Percentiles rank a stretch among this genome's conserved stretches.
phyloP scores from a whole-genome alignment of 352 stramenopile genomes.

The Aphanomyces euteiches region DNA sequence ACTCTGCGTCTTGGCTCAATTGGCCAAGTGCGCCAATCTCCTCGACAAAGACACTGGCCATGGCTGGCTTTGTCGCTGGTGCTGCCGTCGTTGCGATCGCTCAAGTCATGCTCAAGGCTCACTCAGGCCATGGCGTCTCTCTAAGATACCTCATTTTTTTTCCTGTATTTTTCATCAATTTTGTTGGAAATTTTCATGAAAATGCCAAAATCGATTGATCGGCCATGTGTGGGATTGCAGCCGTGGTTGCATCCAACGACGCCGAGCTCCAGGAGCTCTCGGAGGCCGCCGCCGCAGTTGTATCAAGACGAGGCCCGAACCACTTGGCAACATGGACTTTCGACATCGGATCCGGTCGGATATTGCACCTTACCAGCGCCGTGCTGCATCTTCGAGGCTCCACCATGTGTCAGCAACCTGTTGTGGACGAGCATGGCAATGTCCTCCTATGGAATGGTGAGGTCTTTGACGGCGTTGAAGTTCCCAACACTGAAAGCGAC shows the following conservation, averaged over 20 bases:
- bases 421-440: slow-evolving; percentile 58
- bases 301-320: slow-evolving; percentile 40
- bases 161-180: slow-evolving; percentile 1
- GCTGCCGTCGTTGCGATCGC: background rate
- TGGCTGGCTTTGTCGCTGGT: slow-evolving; percentile 3
- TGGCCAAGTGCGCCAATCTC: too few relatives aligned
- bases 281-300: slow-evolving; percentile 26
- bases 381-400: slow-evolving; percentile 89
- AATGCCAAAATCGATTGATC: background rate
- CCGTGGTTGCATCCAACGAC: slow-evolving; percentile 32
- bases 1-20: too few relatives aligned
- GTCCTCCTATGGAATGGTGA: slow-evolving; percentile 93
- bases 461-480: slow-evolving; percentile 56
- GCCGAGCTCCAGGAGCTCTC: slow-evolving; percentile 20
- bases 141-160: too few relatives aligned
- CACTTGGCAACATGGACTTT: slow-evolving; percentile 15
- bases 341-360: slow-evolving; percentile 13
- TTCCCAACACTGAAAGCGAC: slow-evolving; percentile 39
- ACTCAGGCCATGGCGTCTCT: background rate
- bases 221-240: slow-evolving; percentile 42
- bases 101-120: slow-evolving; percentile 5
- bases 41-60: background rate
- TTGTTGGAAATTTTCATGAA: background rate
- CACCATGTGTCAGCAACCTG: slow-evolving; percentile 68
- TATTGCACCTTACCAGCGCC: slow-evolving; percentile 63